These are phyloP conservation scores for Tulasnella sp. DNA, from an alignment of 768 basidiomycete species.

Conservation along the genomic window DNA sequence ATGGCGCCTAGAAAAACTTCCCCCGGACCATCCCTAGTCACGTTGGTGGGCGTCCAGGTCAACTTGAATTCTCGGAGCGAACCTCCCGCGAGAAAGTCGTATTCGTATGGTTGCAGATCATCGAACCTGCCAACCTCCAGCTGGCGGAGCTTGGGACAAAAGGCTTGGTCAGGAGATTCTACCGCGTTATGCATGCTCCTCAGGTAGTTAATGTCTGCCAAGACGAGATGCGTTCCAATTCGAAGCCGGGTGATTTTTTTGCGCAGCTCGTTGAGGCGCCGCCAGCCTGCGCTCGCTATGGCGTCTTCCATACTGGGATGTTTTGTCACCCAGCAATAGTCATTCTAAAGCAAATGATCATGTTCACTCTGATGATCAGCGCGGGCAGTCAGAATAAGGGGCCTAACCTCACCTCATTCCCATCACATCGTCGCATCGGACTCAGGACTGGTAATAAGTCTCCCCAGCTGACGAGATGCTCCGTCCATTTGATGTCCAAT, in stretches of 20 bases:
- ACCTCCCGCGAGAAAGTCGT: not conserved
- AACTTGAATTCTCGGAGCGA: not conserved
- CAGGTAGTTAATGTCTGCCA: not conserved
- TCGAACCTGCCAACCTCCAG: not conserved
- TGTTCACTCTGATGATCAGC: not conserved
- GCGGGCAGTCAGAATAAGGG: too few species aligned
- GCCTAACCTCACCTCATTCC: not conserved
- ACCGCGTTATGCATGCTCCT: not conserved
- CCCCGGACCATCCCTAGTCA: accelerated
- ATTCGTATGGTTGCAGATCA: not conserved
- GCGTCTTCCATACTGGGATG: not conserved
- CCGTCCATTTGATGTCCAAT: not conserved
- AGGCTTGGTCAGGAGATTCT: not conserved
- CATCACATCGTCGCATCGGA: not conserved
- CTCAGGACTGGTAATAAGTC: not conserved
- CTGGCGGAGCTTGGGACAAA: not conserved
- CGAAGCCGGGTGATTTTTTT: not conserved
- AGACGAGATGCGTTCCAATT: not conserved
- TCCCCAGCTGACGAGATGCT: not conserved
- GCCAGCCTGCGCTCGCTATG: not conserved
- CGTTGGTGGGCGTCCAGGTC: too few species aligned
- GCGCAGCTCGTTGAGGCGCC: not conserved
- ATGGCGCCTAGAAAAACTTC: not conserved
- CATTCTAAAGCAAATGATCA: too few species aligned
- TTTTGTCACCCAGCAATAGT: not conserved